phyloP scores from a whole-genome alignment of 2,329 filamentous ascomycete genomes.

The Clarireedia homoeocarpa region DNA sequence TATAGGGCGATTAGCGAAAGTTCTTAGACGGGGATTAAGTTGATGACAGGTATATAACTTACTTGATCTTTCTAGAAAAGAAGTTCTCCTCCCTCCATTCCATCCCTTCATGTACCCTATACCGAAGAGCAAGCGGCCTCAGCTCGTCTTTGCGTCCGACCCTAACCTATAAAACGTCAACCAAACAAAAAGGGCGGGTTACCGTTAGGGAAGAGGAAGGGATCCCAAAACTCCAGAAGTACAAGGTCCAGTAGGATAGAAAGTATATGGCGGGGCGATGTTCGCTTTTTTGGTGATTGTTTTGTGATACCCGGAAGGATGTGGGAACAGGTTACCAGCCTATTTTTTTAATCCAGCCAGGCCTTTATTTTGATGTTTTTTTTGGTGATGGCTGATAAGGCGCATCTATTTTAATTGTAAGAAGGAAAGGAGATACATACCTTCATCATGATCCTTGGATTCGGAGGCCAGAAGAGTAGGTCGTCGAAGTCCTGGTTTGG shows the following conservation, averaged over 20 bases:
- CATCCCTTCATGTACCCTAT: neutral
- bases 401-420: constrained; percentile 4
- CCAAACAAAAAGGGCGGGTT: neutral
- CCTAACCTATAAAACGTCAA: constrained; percentile 9
- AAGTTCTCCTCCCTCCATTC: neutral
- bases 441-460: neutral
- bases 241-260: neutral
- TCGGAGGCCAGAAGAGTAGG: neutral
- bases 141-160: neutral
- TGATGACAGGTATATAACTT: neutral
- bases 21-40: neutral
- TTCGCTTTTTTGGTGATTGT: constrained; percentile 10
- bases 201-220: no score
- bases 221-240: neutral
- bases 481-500: neutral
- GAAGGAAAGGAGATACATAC: neutral
- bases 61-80: neutral
- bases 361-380: constrained; percentile 5
- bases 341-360: neutral
- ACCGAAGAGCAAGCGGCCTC: neutral
- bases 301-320: constrained; percentile 6
- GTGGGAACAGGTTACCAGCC: constrained; percentile 5
- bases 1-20: neutral
- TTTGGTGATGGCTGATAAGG: constrained; percentile 7
- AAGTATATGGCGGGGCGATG: constrained; percentile 5